Conservation (phyloP, 257 asterid species). For the Craterostigma plantagineum region DNA sequence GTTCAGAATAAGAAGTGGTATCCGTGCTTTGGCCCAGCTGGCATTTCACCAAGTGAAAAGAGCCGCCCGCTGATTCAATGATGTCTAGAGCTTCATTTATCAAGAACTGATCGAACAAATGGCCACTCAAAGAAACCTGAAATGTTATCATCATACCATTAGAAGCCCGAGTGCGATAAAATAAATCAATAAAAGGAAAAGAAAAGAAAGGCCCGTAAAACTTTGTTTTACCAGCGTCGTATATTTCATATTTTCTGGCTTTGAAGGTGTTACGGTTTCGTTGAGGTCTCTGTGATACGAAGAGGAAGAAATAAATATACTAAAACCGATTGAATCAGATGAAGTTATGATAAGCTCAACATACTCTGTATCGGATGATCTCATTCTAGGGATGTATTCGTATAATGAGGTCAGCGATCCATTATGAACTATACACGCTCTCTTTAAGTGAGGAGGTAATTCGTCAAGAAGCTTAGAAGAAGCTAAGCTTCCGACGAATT, state of each 20-base stretch:
- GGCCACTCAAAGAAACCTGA: conserved; percentile 88
- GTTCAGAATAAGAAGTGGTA: conserved; percentile 71
- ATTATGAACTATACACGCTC: conserved; percentile 73
- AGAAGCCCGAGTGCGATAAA: neutral
- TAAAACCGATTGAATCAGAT: neutral
- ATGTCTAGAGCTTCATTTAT: conserved; percentile 89
- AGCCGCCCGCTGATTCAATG: conserved; percentile 94
- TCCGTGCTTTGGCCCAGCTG: conserved; percentile 76
- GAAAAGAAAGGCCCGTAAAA: neutral
- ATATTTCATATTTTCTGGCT: conserved; percentile 40
- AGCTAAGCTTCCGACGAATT: conserved; percentile 61
- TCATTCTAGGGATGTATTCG: conserved; percentile 81
- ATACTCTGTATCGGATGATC: conserved; percentile 59
- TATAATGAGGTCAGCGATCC: conserved; percentile 62
- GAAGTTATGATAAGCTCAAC: conserved; percentile 11
- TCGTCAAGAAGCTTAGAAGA: conserved; percentile 34
- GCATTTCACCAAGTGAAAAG: conserved; percentile 85
- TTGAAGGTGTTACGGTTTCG: conserved; percentile 15
- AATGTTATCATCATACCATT: conserved; percentile 10
- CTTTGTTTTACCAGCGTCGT: conserved; percentile 45
- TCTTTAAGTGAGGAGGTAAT: conserved; percentile 56
- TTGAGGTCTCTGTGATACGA: conserved; percentile 33
- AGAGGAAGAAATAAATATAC: conserved; percentile 5
- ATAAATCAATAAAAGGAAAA: conserved; percentile 1
- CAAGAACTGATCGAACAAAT: conserved; percentile 78